These are phyloP conservation scores for Penicillium italicum DNA, from an alignment of 2,329 filamentous ascomycete species.

Conservation along the genomic window DNA sequence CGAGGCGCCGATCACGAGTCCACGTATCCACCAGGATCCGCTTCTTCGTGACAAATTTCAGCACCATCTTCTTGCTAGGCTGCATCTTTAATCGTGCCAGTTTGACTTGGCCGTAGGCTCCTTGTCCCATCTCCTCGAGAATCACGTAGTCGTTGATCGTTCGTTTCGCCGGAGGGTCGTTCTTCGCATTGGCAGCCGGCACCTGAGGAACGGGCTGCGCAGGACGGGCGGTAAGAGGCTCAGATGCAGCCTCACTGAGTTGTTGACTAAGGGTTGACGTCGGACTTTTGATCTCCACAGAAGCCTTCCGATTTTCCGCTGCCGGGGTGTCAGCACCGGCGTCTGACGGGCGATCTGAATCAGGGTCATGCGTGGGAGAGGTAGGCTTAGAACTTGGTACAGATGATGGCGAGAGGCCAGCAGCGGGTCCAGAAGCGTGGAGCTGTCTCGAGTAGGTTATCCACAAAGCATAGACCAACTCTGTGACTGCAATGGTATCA, in stretches of 20 bases:
- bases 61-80: conserved; percentile 74
- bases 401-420: conserved; percentile 52
- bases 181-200: conserved; percentile 23
- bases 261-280: conserved; percentile 51
- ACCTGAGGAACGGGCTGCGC: conserved; percentile 37
- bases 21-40: conserved; percentile 97
- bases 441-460: conserved; percentile 93
- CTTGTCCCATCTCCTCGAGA: conserved; percentile 96
- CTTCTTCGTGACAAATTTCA: conserved; percentile 97
- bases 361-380: conserved; percentile 74
- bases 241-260: conserved; percentile 49
- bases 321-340: conserved; percentile 28
- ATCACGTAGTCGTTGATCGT: conserved; percentile 87
- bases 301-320: conserved; percentile 24
- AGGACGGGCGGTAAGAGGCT: conserved; percentile 43
- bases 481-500: conserved; percentile 54
- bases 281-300: conserved; percentile 37
- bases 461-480: conserved; percentile 93
- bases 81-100: conserved; percentile 79
- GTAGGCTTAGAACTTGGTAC: conserved; percentile 60
- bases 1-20: conserved; percentile 88
- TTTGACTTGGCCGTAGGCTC: conserved; percentile 96
- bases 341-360: conserved; percentile 64
- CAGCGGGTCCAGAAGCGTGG: conserved; percentile 66
- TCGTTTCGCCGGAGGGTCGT: conserved; percentile 60